Evolutionary conservation across 2,329 filamentous ascomycete genomes (phyloP), one percentile per base, ranked within the genome.

Genomic region (Aspergillus transmontanensis): DNA sequence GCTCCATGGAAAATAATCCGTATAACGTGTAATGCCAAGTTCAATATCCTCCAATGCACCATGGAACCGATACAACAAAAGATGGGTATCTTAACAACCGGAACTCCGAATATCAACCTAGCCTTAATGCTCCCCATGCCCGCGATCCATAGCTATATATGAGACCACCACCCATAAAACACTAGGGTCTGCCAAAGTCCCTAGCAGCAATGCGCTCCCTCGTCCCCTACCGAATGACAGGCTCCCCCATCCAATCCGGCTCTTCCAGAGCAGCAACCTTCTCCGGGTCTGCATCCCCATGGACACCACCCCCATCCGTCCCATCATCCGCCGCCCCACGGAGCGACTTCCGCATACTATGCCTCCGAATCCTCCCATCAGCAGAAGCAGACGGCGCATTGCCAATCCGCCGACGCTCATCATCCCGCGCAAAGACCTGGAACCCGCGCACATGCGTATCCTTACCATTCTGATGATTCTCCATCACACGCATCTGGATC

Each of bases 391-490:
- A 76, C 16, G 75, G 75, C 43, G 67, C 76, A 66, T 69, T 69
- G 9, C 65, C 70, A 45, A 73, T 66, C 3, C 73, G 71, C 4
- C 73, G 72, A 0, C 76, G 73, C 51, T 69, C 74, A 55, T 82
- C 79, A 64, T 84, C 81, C 34, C 73, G 75, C 16, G 87, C 85
- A 72, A 89, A 99, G 11, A 98, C 90, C 80, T 97, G 96, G 77
- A 99, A 86, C 2, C 93, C 94, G 19, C 95, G 86, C 28, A 99
- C 86, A 82, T 99, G 95, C n/a, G 95, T 99, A 76, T 99, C 95
- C 77, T 99, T 99, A 67, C 95, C 95, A 76, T 99, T 99, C 80
- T 99, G 95, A 77, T 99, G 95, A 74, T 99, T 99, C 80, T 98
- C 95, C 58, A 94, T 86, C 56, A 99, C 90, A 69, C 91, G 89